Evolutionary conservation across 345 rosid genomes (phyloP), one percentile per base, ranked within the genome.

Genomic region (Pugionium cornutum): DNA sequence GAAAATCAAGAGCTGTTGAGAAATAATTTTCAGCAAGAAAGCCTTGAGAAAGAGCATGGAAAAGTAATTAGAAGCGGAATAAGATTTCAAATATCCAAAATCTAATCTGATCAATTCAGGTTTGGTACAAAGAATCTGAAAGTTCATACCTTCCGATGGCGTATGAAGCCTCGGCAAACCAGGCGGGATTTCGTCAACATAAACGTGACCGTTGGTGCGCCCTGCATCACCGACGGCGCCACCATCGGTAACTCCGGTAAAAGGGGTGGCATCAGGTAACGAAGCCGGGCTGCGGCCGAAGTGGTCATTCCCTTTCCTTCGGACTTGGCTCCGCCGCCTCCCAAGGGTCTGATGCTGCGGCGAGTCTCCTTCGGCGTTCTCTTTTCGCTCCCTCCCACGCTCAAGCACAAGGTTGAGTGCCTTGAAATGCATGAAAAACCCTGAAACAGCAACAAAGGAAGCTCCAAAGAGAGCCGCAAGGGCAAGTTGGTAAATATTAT

Each of bases 381-480:
- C 84, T 55, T 53, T 74, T 18, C 18, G 18, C 26, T 89, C 72
- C 78, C 82, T 89, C 4, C 98, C 94, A 65, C 92, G 84, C 81
- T 95, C 99, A 35, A 95, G 89, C 32, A 95, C 71, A 80, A 89
- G 95, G 66, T 72, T 84, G 35, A 95, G 87, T 60, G 97, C 92
- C 83, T 91, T 95, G 54, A 94, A 80, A 76, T 95, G 97, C 98
- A 89, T 87, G 69, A 78, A 87, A 58, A 87, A 87, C 2, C 96
- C 96, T 31, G 98, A 95, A 5, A 91, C 95, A 0, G 96, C 98
- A 30, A 91, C 96, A 31, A 91, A 67, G 36, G 99, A 95, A 41
- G 98, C 98, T 76, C 99, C 98, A 1, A 95, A 84, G 27, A 95
- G 85, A 69, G 99, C 98, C 82, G 99, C 98, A 78, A 91, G 83